phyloP scores from a whole-genome alignment of 768 basidiomycete genomes.

The Ramaria sp. region DNA sequence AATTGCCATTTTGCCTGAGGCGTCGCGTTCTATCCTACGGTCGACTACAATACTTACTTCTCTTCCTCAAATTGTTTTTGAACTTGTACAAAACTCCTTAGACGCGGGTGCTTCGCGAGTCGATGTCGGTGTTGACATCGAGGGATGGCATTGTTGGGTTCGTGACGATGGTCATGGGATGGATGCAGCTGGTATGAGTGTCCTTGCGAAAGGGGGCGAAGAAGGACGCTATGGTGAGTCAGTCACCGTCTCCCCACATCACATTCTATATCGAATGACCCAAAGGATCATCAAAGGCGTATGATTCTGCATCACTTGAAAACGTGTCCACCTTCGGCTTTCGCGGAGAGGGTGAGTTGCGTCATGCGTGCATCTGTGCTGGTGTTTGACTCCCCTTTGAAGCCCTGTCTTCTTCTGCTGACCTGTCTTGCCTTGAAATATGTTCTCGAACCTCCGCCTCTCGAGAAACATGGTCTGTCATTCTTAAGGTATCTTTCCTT shows the following conservation, averaged over 20 bases:
- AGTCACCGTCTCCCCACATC: slow-evolving; percentile 20
- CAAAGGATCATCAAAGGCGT: slow-evolving; percentile 66
- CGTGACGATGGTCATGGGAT: slow-evolving; percentile 81
- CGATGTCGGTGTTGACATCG: slow-evolving; percentile 62
- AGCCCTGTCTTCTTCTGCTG: slow-evolving; percentile 81
- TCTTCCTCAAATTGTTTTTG: slow-evolving; percentile 66
- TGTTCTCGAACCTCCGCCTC: slow-evolving; percentile 60
- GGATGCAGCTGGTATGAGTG: slow-evolving; percentile 41
- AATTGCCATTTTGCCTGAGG: slow-evolving; percentile 33
- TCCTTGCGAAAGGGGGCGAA: slow-evolving; percentile 41
- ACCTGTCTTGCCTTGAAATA: slow-evolving; percentile 73
- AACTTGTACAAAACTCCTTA: slow-evolving; percentile 83
- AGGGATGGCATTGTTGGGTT: slow-evolving; percentile 77
- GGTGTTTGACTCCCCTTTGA: background rate
- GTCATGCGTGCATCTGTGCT: background rate
- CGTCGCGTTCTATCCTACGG: slow-evolving; percentile 64
- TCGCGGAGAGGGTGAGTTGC: slow-evolving; percentile 73
- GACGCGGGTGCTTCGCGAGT: slow-evolving; percentile 68
- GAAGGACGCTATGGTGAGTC: slow-evolving; percentile 59
- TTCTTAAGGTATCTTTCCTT: slow-evolving; percentile 52
- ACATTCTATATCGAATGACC: background rate
- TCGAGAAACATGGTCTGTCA: slow-evolving; percentile 61
- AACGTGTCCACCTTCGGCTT: slow-evolving; percentile 70
- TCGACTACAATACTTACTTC: slow-evolving; percentile 81
- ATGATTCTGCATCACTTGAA: slow-evolving; percentile 38